Base-by-base conservation (phyloP, 768 basidiomycete species). In the Hygrocybe coccinea region DNA sequence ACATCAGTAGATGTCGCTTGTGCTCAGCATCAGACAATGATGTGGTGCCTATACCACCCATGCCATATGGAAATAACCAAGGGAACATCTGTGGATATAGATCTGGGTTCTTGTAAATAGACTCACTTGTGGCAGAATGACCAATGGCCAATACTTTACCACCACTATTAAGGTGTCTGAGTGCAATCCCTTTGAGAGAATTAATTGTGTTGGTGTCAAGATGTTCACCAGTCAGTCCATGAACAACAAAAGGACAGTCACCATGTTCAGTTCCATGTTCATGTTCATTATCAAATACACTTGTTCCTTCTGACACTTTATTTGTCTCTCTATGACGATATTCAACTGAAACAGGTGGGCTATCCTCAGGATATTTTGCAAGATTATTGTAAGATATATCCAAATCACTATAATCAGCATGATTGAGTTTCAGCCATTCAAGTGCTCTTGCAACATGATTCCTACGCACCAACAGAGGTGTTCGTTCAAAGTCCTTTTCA, bases 161-260 rank as follows among this genome's bases (percentile, higher is more conserved):
- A 24, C 50, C 47, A 43, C 35, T 59, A 22, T 29, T 22, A 55
- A 65, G 55, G 52, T 68, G 66, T 9, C 57, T 21, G 12, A 69
- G 9, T 0, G 70, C 71, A 1, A 60, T 44, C 1, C 60, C 59
- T 19, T 66, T 63, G 2, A 64, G 49, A 1, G 56, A 48, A 9
- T 59, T 52, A 15, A 61, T 46, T 0, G 57, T 35, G 17, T 65
- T 58, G 1, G 60, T 56, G 17, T 47, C 43, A 9, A 63, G 47
- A 3, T 61, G 33, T n/a, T 65, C 60, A 21, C 66, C 64, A 1
- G 65, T 68, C 1, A 78, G n/a, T 9, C 74, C 71, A 59, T 75
- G 71, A 0, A 78, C 73, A 15, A 65, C 54, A 52, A 76, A 75
- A 0, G 74, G 63, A 59, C 75, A 76, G 1, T 37, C 41, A 5